Evolutionary conservation across 208 protist species (phyloP).

Genomic region (Trypanosoma vivax): DNA sequence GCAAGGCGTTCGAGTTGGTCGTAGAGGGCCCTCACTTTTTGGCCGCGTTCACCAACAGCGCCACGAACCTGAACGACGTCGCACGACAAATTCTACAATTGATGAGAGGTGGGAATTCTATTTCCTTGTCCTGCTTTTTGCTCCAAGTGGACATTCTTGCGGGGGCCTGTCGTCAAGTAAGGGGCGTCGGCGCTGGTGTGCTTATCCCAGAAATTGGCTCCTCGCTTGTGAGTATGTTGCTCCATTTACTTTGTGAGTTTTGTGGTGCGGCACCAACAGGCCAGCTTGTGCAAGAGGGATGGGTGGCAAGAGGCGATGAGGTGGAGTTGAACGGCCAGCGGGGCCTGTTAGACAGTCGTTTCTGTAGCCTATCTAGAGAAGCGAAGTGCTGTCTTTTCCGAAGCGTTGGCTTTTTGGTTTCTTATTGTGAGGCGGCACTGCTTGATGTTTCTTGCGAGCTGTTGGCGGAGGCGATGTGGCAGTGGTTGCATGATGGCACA

Average conservation of each 20-base stretch:
- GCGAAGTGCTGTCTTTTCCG: constrained; percentile 1
- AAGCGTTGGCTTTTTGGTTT: constrained; percentile 17
- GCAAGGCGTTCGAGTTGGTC: constrained; percentile 15
- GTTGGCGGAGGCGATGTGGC: constrained; percentile 11
- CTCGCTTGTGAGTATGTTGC: constrained; percentile 6
- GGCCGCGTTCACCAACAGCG: constrained; percentile 1
- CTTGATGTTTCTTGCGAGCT: constrained; percentile 8
- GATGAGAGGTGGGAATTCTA: neutral
- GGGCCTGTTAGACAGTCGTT: constrained; percentile 7
- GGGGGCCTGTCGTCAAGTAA: constrained; percentile 4
- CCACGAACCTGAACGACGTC: constrained; percentile 17
- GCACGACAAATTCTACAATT: constrained; percentile 12
- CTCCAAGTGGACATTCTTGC: constrained; percentile 14
- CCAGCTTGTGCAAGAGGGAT: constrained; percentile 2
- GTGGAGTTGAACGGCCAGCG: neutral
- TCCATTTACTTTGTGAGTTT: constrained; percentile 6
- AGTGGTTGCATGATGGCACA: neutral
- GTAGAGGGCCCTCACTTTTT: constrained; percentile 19
- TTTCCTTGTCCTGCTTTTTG: constrained; percentile 22
- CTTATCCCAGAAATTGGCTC: constrained; percentile 12
- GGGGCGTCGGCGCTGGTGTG: neutral
- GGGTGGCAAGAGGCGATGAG: neutral
- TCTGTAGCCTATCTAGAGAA: constrained; percentile 3
- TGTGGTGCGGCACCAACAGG: neutral
- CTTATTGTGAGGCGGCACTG: neutral